Base-by-base conservation (phyloP, 2,329 filamentous ascomycete species). In the Zalaria sp. region DNA sequence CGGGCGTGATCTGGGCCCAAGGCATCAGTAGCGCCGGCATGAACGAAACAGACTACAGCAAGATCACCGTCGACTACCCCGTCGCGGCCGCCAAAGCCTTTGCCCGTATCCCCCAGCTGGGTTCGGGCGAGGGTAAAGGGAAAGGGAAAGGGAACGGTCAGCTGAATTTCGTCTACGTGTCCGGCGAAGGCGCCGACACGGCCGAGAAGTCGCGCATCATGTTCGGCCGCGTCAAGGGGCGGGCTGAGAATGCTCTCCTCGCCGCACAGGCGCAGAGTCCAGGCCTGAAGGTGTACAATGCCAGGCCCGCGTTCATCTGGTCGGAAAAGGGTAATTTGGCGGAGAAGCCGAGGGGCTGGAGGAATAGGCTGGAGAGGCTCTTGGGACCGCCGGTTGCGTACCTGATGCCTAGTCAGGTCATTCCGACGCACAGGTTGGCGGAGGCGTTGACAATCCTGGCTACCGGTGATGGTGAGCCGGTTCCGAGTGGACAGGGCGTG, bases 1-100 rank as follows among this genome's bases (percentile, higher is more conserved):
- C 71, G 5, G 81, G 77, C 2, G 81, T 77, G 45, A 77, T 87
- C 1, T 88, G 83, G 83, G 81, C 83, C 0, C 65, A 81, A 54
- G 82, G 83, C 0, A 75, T 79, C 38, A 50, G 44, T 29, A 41
- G 41, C 68, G 68, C 52, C 25, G 48, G 49, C 11, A 56, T 54
- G 47, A 44, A 38, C 2, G 54, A 55, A 42, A 43, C 40, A 34
- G 48, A 49, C 11, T 86, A 86, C 53, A 62, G 75, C 36, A 69
- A 71, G 39, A 82, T 87, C 53, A 86, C 81, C 0, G 68, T 75
- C 45, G 71, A 77, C 53, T 85, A 77, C 54, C 59, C 81, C 1
- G 54, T 85, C 1, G 72, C 68, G 2, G 79, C 79, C 0, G 80
- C 78, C 1, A 64, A 68, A 44, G 74, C 77, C 8, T 79, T 83